A percentile compares a stretch with the other conserved stretches of the same genome.
Conservation (phyloP, 2,329 filamentous ascomycete species). For the Verticillium longisporum region DNA sequence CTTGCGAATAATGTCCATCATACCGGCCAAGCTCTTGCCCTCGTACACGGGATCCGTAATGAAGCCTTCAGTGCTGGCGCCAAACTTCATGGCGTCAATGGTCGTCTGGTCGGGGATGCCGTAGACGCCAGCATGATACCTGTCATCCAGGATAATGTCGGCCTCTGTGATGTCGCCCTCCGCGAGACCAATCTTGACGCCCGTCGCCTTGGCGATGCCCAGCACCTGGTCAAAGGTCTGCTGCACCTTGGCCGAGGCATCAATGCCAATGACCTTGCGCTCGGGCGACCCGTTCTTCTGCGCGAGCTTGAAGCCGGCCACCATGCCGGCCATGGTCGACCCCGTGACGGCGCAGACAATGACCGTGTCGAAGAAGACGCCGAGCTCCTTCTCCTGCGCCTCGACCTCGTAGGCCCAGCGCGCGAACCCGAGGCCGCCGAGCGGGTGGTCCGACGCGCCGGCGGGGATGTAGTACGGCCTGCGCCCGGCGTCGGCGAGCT, state of each 20-base stretch:
- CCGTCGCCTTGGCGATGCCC: constrained; percentile 59
- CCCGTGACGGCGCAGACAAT: constrained; percentile 67
- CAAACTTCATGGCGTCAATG: constrained; percentile 61
- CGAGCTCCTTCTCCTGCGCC: constrained; percentile 53
- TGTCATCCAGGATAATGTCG: constrained; percentile 56
- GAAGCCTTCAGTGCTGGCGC: constrained; percentile 61
- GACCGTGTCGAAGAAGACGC: constrained; percentile 60
- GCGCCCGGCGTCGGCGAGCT: constrained; percentile 44
- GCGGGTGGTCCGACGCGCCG: constrained; percentile 62
- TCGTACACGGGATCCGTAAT: constrained; percentile 73
- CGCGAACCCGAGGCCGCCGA: constrained; percentile 65
- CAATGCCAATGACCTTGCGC: constrained; percentile 29
- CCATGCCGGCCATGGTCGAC: constrained; percentile 63
- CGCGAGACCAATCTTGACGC: constrained; percentile 51
- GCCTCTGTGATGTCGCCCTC: constrained; percentile 52
- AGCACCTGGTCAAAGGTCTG: constrained; percentile 61
- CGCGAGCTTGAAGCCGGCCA: constrained; percentile 63
- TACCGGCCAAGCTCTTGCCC: constrained; percentile 66
- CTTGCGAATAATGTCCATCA: constrained; percentile 61
- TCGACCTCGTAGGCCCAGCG: constrained; percentile 64
- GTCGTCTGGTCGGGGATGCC: constrained; percentile 61
- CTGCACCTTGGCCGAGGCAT: constrained; percentile 37
- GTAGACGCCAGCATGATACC: constrained; percentile 63
- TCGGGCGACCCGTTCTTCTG: constrained; percentile 35
- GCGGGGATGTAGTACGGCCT: constrained; percentile 68